Base-by-base conservation (phyloP, 192 early-diverging fungal genomes). In the Coemansia sp. region DNA sequence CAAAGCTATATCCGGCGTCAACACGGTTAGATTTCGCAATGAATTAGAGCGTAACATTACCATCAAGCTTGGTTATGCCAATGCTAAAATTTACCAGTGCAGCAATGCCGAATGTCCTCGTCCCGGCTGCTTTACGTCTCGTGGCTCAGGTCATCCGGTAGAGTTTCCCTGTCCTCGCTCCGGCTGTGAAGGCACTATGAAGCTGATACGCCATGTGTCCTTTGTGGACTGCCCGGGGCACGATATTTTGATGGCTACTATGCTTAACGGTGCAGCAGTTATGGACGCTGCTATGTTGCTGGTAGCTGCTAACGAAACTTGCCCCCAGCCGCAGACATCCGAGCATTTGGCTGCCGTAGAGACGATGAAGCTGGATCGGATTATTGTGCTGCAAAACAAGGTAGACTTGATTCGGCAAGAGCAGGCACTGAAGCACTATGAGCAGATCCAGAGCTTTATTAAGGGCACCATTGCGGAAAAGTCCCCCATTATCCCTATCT, bases 41-140 rank as follows among this genome's bases (percentile, higher is more conserved):
- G 96, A 99, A 75, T 81, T 95, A 50, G 93, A 96, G 81, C 86
- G 93, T 65, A 99, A 99, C 80, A 99, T 97, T 85, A 99, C 96
- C 44, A 99, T 99, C 79, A 99, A 96, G 80, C 84, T 99, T 36
- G 96, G 96, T 46, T 99, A 99, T 64, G 95, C 96, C 54, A 99
- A 99, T 60, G 95, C 96, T 50, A 99, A 99, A 90, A 94, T 99
- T 44, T 99, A 94, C 85, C 97, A 99, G 81, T 99, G 96, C 83
- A 85, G 87, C 61, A 91, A 87, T 68, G 82, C 86, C 42, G 88
- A 82, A 30, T 99, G 96, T 82, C 92, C 94, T 47, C 83, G 96
- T 41, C 96, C 96, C 19, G 94, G 91, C 46, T 96, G 95, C 80
- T 99, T 97, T 72, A 82, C 80, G 68, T 99, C 96, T 6, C 87